A percentile compares a stretch with the other conserved stretches of the same genome.
phyloP scores from a whole-genome alignment of 2,329 filamentous ascomycete genomes.

The Fusarium pseudograminearum region DNA sequence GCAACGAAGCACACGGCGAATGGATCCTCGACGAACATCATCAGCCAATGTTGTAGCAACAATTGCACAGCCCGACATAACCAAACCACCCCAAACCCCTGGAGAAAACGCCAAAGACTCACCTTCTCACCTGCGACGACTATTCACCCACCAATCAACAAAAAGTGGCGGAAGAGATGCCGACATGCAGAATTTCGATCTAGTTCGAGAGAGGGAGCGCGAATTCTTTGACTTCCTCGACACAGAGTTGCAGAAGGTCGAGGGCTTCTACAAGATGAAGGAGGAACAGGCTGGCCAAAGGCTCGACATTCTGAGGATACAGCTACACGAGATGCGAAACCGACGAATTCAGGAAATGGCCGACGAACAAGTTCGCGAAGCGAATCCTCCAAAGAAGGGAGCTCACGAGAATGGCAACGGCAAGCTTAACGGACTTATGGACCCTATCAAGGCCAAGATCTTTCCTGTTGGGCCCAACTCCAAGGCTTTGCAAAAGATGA shows the following conservation, averaged over 20 bases:
- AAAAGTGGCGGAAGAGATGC: conserved; percentile 53
- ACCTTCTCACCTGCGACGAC: conserved; percentile 51
- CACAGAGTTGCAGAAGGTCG: conserved; percentile 88
- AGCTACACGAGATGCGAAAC: conserved; percentile 94
- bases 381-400: conserved; percentile 39
- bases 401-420: conserved; percentile 43
- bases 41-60: conserved; percentile 48
- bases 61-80: conserved; percentile 23
- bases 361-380: conserved; percentile 54
- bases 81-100: conserved; percentile 36
- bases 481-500: conserved; percentile 68
- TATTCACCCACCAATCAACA: conserved; percentile 52
- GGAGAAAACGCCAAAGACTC: conserved; percentile 39
- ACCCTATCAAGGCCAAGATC: conserved; percentile 66
- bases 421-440: conserved; percentile 58
- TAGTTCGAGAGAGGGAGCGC: conserved; percentile 78
- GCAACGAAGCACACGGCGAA: conserved; percentile 41
- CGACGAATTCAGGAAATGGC: conserved; percentile 79
- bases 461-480: conserved; percentile 71
- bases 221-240: conserved; percentile 92
- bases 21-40: conserved; percentile 53
- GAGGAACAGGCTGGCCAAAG: conserved; percentile 85
- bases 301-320: conserved; percentile 77
- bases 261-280: conserved; percentile 87
- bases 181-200: conserved; percentile 62